Evolutionary conservation across 352 stramenopile genomes (phyloP).

Genomic region (Albugo candida): DNA sequence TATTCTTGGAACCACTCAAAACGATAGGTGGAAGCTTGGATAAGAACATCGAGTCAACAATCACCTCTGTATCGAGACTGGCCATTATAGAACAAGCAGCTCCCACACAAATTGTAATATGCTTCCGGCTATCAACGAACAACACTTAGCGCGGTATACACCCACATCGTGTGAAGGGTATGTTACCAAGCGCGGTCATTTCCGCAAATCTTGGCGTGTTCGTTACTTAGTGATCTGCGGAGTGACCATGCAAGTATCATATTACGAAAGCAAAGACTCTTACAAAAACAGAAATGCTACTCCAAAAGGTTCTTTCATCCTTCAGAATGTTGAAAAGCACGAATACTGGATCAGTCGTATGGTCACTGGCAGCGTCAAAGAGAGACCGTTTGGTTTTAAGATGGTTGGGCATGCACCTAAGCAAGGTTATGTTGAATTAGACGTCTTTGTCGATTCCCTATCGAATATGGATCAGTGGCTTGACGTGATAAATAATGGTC

Average conservation of each 20-base stretch:
- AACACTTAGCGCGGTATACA: slow-evolving; percentile 3
- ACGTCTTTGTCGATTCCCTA: slow-evolving; percentile 52
- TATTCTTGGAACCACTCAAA: too few relatives aligned
- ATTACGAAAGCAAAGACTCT: slow-evolving; percentile 54
- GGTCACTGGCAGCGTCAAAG: slow-evolving; percentile 15
- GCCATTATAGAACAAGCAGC: too few relatives aligned
- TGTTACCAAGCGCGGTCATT: slow-evolving; percentile 69
- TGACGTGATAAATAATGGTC: slow-evolving; percentile 50
- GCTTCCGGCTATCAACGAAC: too few relatives aligned
- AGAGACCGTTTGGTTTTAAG: slow-evolving; percentile 72
- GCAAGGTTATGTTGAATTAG: slow-evolving; percentile 62
- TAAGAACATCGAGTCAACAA: too few relatives aligned
- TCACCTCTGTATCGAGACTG: too few relatives aligned
- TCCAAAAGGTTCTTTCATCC: slow-evolving; percentile 50
- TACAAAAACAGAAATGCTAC: slow-evolving; percentile 13
- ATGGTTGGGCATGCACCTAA: slow-evolving; percentile 57
- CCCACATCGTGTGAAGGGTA: slow-evolving; percentile 70
- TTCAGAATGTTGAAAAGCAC: slow-evolving; percentile 57
- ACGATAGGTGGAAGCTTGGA: too few relatives aligned
- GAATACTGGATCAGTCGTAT: slow-evolving; percentile 55
- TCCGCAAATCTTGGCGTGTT: slow-evolving; percentile 68
- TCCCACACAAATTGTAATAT: neutral
- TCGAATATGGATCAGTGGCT: slow-evolving; percentile 57
- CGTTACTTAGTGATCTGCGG: slow-evolving; percentile 61
- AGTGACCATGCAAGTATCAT: slow-evolving; percentile 37